Conservation (phyloP, 2,329 filamentous ascomycete species). For the Xylariaceae sp. region DNA sequence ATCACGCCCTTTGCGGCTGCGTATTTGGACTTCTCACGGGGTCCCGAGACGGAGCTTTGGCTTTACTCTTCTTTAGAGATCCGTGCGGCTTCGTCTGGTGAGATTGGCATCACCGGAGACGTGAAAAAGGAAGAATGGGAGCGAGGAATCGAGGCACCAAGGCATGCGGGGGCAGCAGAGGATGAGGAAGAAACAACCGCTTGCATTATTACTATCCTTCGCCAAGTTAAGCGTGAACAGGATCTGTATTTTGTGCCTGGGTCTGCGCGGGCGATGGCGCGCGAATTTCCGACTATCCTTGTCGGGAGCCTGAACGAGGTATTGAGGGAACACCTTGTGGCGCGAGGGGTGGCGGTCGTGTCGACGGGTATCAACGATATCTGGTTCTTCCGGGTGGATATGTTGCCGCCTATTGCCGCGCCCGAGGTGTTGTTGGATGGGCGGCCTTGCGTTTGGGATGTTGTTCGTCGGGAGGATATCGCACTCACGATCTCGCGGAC, state of each 20-base stretch:
- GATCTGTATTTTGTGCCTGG: slow-evolving; percentile 22
- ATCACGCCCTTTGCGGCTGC: slow-evolving; percentile 47
- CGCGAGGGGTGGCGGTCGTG: slow-evolving; percentile 27
- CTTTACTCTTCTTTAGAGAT: slow-evolving; percentile 54
- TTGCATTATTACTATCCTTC: slow-evolving; percentile 18
- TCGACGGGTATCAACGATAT: slow-evolving; percentile 44
- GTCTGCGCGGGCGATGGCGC: slow-evolving; percentile 27
- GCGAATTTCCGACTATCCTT: slow-evolving; percentile 33
- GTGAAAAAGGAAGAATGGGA: slow-evolving; percentile 16
- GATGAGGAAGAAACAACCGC: slow-evolving; percentile 2
- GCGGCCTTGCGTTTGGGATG: slow-evolving; percentile 44
- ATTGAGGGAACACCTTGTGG: slow-evolving; percentile 31
- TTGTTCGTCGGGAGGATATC: slow-evolving; percentile 50
- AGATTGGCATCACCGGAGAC: slow-evolving; percentile 13
- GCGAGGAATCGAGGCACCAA: not conserved
- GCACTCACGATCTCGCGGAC: slow-evolving; percentile 52
- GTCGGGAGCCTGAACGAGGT: slow-evolving; percentile 42
- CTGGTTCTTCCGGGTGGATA: slow-evolving; percentile 52
- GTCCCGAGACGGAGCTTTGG: slow-evolving; percentile 62
- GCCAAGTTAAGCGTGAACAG: slow-evolving; percentile 23
- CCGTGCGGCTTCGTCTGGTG: slow-evolving; percentile 2
- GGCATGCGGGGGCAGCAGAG: not conserved
- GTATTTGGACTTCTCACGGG: slow-evolving; percentile 57
- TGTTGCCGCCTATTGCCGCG: slow-evolving; percentile 38
- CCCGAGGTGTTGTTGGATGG: slow-evolving; percentile 7